Percentiles rank a stretch among this genome's conserved stretches.
These are phyloP conservation scores for Flaveria ramosissima DNA, from an alignment of 129 eudicot genomes.

Conservation along the genomic window DNA sequence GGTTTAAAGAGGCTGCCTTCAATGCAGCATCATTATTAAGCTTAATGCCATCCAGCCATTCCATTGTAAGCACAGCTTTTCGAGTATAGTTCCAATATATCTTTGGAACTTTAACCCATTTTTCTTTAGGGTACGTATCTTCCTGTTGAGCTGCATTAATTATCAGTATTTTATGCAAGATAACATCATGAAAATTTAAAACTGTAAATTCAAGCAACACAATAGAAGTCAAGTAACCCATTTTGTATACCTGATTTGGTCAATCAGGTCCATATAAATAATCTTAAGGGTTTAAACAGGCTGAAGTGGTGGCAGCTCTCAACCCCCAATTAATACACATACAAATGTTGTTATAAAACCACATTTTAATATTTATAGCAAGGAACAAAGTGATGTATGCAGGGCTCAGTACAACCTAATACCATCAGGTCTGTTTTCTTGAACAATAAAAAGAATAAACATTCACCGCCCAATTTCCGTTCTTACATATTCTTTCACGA, in stretches of 20 bases:
- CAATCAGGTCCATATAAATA: not conserved
- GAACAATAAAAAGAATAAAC: not conserved
- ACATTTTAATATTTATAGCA: not conserved
- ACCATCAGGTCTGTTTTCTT: not conserved
- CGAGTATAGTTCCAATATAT: conserved; percentile 94
- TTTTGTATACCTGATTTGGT: not conserved
- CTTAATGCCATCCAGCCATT: conserved; percentile 95
- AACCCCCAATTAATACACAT: not conserved
- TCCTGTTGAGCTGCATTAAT: conserved; percentile 27
- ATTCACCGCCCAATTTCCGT: conserved; percentile 9
- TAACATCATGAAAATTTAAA: not conserved
- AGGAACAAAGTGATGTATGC: conserved; percentile 4
- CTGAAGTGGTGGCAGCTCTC: not conserved
- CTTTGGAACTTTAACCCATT: conserved; percentile 74
- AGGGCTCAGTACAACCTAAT: not conserved
- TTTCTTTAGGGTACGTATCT: conserved; percentile 34
- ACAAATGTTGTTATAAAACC: not conserved
- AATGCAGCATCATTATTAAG: conserved; percentile 72
- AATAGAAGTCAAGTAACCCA: not conserved
- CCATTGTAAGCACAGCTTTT: conserved; percentile 93
- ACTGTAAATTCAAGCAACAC: not conserved
- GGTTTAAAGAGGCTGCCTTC: conserved; percentile 52
- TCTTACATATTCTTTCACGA: not conserved
- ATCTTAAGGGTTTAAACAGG: not conserved
- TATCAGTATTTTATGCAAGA: conserved; percentile 5